Percentiles rank a stretch among this genome's conserved stretches.
Conservation (phyloP, 2,329 filamentous ascomycete species). For the Xylariales sp. region DNA sequence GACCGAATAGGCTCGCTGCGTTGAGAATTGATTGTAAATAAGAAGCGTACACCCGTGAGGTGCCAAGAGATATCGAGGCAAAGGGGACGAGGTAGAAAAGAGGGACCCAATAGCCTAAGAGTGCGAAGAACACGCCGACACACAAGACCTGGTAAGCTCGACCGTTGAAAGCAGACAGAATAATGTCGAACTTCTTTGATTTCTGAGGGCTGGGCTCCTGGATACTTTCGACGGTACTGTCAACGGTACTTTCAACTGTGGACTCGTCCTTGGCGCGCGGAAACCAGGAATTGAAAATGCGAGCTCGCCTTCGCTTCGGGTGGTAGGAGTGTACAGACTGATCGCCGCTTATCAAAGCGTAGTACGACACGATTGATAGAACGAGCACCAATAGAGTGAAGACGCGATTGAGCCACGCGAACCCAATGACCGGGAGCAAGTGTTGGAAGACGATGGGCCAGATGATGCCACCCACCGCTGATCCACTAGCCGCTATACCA, state of each 20-base stretch:
- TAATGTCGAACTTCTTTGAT: neutral
- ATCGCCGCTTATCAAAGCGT: neutral
- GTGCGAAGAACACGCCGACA: constrained; percentile 15
- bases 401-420: constrained; percentile 59
- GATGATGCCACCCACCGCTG: constrained; percentile 41
- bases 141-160: constrained; percentile 24
- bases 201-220: too few relatives aligned
- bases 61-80: constrained; percentile 16
- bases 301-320: too few relatives aligned
- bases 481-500: constrained; percentile 35
- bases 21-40: constrained; percentile 26
- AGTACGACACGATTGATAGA: constrained; percentile 17
- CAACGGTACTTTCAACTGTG: too few relatives aligned
- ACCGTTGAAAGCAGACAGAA: constrained; percentile 4
- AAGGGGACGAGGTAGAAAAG: constrained; percentile 32
- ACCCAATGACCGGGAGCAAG: constrained; percentile 58
- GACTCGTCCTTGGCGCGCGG: neutral
- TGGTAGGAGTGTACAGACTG: too few relatives aligned
- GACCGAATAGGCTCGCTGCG: constrained; percentile 29
- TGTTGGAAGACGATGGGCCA: constrained; percentile 54
- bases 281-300: neutral
- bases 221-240: too few relatives aligned
- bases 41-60: constrained; percentile 9
- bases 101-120: constrained; percentile 31
- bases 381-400: constrained; percentile 52